phyloP scores from a whole-genome alignment of 352 stramenopile genomes.

The Pythium oligandrum region DNA sequence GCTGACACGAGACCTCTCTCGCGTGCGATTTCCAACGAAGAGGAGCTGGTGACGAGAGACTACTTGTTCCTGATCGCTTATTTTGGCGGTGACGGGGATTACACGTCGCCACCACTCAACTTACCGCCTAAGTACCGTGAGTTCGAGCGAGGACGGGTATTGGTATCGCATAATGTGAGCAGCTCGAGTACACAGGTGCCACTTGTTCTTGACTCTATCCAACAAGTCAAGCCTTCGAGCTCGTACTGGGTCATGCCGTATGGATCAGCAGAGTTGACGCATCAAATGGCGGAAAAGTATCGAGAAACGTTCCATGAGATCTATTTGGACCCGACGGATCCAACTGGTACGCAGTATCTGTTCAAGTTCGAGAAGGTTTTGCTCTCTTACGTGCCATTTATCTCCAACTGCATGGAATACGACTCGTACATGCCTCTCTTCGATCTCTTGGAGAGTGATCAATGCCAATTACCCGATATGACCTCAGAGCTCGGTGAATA shows the following conservation, averaged over 20 bases:
- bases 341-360: constrained; percentile 36
- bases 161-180: constrained; percentile 93
- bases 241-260: constrained; percentile 76
- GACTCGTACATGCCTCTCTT: constrained; percentile 95
- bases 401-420: constrained; percentile 95
- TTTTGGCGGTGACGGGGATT: constrained; percentile 47
- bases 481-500: constrained; percentile 62
- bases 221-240: constrained; percentile 43
- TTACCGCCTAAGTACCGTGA: constrained; percentile 91
- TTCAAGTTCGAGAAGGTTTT: constrained; percentile 83
- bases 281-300: constrained; percentile 91
- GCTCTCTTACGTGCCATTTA: constrained; percentile 95
- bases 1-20: constrained; percentile 73
- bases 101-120: constrained; percentile 88
- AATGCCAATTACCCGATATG: constrained; percentile 86
- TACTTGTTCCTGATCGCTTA: constrained; percentile 92
- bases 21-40: constrained; percentile 81
- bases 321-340: constrained; percentile 47
- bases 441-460: constrained; percentile 88
- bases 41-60: constrained; percentile 62
- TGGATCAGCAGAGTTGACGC: constrained; percentile 59
- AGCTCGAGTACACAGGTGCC: constrained; percentile 54
- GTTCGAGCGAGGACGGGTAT: constrained; percentile 90
- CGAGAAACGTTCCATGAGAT: constrained; percentile 95
- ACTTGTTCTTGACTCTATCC: constrained; percentile 69